Conservation (phyloP, 129 eudicot species). For the Artemisia tridentata region DNA sequence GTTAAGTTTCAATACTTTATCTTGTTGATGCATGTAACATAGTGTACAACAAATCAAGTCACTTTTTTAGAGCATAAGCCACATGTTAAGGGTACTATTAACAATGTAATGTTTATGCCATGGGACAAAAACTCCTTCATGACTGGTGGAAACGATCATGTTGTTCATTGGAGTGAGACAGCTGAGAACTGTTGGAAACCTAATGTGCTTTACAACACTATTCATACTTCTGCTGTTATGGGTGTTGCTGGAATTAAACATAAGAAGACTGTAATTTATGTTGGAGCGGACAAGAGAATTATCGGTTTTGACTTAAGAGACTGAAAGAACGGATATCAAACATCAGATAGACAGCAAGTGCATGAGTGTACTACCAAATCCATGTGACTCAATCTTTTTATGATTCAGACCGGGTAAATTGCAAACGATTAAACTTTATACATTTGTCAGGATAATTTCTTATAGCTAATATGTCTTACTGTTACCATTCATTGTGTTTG, state of each 20-base stretch:
- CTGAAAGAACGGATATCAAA: conserved; percentile 76
- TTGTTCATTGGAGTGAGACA: conserved; percentile 73
- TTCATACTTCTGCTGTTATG: conserved; percentile 93
- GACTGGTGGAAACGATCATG: conserved; percentile 95
- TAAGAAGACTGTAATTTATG: conserved; percentile 69
- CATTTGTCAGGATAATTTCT: neutral
- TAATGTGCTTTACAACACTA: conserved; percentile 55
- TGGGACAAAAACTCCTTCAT: conserved; percentile 76
- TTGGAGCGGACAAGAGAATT: conserved; percentile 84
- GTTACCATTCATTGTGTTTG: neutral
- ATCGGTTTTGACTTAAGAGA: conserved; percentile 61
- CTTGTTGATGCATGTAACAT: conserved; percentile 36
- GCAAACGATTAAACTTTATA: neutral
- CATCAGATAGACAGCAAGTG: conserved; percentile 90
- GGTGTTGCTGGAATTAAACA: conserved; percentile 95
- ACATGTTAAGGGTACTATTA: conserved; percentile 75
- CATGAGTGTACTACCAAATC: conserved; percentile 91
- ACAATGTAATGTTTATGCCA: conserved; percentile 85
- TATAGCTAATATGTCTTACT: neutral
- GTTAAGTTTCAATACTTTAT: neutral
- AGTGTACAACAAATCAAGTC: no score
- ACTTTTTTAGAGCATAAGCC: conserved; percentile 66
- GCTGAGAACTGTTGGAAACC: conserved; percentile 68
- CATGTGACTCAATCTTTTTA: conserved; percentile 88
- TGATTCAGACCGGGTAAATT: conserved; percentile 90